phyloP scores from a whole-genome alignment of 345 rosid genomes.

The Lagerstroemia speciosa region DNA sequence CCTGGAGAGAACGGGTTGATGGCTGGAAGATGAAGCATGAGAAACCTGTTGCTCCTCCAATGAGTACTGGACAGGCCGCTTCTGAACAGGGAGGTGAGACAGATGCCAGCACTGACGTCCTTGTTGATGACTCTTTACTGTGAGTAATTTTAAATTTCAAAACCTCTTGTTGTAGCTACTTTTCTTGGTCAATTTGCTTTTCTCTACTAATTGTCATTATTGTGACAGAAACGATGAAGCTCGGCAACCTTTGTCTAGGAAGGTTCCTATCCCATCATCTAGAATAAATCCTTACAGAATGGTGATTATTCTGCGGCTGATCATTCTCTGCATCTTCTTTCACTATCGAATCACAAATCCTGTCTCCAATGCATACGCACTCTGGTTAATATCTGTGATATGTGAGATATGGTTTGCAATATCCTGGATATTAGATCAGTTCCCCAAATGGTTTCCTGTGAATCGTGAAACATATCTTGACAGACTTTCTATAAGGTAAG shows the following conservation, averaged over 20 bases:
- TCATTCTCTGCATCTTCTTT: slow-evolving; percentile 66
- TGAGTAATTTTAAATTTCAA: too few relatives aligned
- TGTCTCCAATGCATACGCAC: slow-evolving; percentile 59
- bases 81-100: slow-evolving; percentile 81
- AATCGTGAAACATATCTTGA: slow-evolving; percentile 90
- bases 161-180: slow-evolving; percentile 8
- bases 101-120: slow-evolving; percentile 81
- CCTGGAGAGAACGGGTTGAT: slow-evolving; percentile 92
- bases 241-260: slow-evolving; percentile 83
- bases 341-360: slow-evolving; percentile 84
- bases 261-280: slow-evolving; percentile 77
- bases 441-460: slow-evolving; percentile 89
- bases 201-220: not conserved
- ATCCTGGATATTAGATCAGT: slow-evolving; percentile 94
- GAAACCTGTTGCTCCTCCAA: slow-evolving; percentile 55
- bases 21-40: slow-evolving; percentile 99
- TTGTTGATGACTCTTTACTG: slow-evolving; percentile 81
- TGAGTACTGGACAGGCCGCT: slow-evolving; percentile 71
- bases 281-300: slow-evolving; percentile 85
- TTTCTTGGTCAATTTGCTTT: not conserved
- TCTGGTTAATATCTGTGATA: slow-evolving; percentile 85
- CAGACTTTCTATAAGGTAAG: slow-evolving; percentile 73
- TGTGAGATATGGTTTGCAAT: slow-evolving; percentile 97
- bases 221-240: slow-evolving; percentile 73
- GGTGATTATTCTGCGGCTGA: slow-evolving; percentile 79